Base-by-base conservation (phyloP, 2,329 filamentous ascomycete species). In the Pseudogymnoascus sp. region DNA sequence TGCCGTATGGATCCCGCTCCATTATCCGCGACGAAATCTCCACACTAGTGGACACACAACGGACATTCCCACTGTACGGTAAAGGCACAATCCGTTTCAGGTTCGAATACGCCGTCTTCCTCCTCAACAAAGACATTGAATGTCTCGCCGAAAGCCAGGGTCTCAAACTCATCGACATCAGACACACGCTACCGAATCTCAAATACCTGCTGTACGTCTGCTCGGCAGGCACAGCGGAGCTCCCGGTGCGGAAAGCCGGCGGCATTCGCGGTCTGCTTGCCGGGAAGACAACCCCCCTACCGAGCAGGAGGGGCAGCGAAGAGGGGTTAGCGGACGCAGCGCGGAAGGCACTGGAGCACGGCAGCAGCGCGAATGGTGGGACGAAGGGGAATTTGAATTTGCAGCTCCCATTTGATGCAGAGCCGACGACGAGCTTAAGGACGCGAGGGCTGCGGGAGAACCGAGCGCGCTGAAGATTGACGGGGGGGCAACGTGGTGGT, bases 61-160 rank as follows among this genome's bases (percentile, higher is more conserved):
- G 86, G 52, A 86, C 85, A 5, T 99, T 96, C 69, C 94, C 94
- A 0, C 81, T 99, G 0, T 92, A 92, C 74, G 74, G 89, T 77
- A n/a, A 82, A 66, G 81, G 83, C 70, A 82, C 84, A 2, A 85
- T 91, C 0, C 85, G 92, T 52, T 97, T 93, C 77, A 87, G 93
- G 2, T 97, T 97, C 74, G 93, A 97, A 69, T 99, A 97, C 73
- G 94, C 82, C 9, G 94, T 96, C 72, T 99, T 97, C 69, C 78
- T 97, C n/a, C 81, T 99, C 12, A 97, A 97, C 77, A 97, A 97
- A 75, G 80, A 97, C 71, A 92, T 99, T 62, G 92, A 97, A 68
- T 75, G 80, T 0, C 77, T 87, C 3, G 87, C 84, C 64, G 76
- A 78, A 3, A 79, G 80, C 1, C 86, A 92, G 66, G 88, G 88